Evolutionary conservation across 75 land plant genomes (phyloP), one percentile per base, ranked within the genome.

Genomic region (Chamaecyparis obtusa): DNA sequence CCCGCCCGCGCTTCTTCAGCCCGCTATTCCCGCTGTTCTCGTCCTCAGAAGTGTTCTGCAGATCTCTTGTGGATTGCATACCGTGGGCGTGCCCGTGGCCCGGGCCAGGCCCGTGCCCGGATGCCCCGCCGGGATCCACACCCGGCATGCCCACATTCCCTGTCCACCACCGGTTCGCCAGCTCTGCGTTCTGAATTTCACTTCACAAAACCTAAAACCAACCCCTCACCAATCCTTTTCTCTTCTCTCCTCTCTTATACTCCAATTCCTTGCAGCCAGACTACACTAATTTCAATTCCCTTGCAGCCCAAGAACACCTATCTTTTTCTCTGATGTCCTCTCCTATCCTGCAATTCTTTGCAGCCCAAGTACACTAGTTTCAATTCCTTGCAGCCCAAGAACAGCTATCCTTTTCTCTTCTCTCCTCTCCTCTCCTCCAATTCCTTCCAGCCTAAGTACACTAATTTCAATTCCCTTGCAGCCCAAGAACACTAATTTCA

Each of bases 111-210:
- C 86, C 86, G 46, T 86, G 87, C 83, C 88, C 89, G 7, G 88
- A 71, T 13, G 86, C 88, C 24, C 72, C 46, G 30, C 90, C 48
- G 35, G 87, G 83, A 56, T 87, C 88, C 21, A 85, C 85, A 9
- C 88, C 90, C 55, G 86, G 81, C 89, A 91, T 88, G 3, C 49
- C 87, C 78, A 87, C 87, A 86, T 87, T 88, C 44, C 93, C 93
- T 4, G 88, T 85, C 93, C 93, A 92, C 93, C 93, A 92, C n/a
- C 93, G 83, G 76, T 92, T 90, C 16, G 92, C 90, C 93, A 37
- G 37, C 13, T 48, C 60, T 44, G n/a, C 76, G 16, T 43, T 82
- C 57, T 76, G 11, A 9, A 82, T 17, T 43, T 86, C 83, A 30
- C 33, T 11, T 13, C 33, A 44, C 2, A 86, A 75, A 86, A 39